Base-by-base conservation (phyloP, 805 yeast species). In the Tetrapisispora fleetii region DNA sequence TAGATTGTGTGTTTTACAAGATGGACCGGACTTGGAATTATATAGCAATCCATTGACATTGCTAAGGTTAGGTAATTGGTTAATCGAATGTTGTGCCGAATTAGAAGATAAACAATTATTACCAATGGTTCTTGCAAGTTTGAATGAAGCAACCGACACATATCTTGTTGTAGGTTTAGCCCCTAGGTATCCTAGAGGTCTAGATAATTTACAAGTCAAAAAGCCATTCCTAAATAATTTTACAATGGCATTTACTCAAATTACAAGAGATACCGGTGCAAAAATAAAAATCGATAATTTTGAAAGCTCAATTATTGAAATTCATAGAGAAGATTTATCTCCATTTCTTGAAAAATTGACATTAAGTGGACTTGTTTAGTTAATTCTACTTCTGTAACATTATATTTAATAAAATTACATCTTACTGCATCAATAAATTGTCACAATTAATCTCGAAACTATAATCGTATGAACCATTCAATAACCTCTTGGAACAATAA, bases 241-340 rank as follows among this genome's bases (percentile, higher is more conserved):
- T 61, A 90, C 96, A 42, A 78, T 83, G 50, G 95, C 95, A 35
- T 93, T 93, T 65, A 96, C 88, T 64, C 84, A 83, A 54, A 86
- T 90, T 27, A 93, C 97, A 1, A 75, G 74, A 41, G 78, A 78
- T 19, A 85, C 95, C 6, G 91, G 89, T 39, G 96, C 97, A 2
- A 81, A 85, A 56, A 89, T 89, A 18, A 76, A 91, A 58, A 85
- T 93, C 52, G 98, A 93, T 64, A 88, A 95, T 59, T 93, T 93
- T 67, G 98, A 93, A 63, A 85, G 95, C 54, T 81, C 97, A 3
- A 86, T 93, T 21, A 88, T 93, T 40, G 97, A 93, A 67, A 81
- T 93, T 40, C 70, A 87, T 51, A 83, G 81, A 59, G 96, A 90
- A 44, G 99, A 93, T 63, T 70, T 93, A 53, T 73, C 88, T 4